Conservation (phyloP, 2,329 filamentous ascomycete genomes). For the Sporothrix brasiliensis region DNA sequence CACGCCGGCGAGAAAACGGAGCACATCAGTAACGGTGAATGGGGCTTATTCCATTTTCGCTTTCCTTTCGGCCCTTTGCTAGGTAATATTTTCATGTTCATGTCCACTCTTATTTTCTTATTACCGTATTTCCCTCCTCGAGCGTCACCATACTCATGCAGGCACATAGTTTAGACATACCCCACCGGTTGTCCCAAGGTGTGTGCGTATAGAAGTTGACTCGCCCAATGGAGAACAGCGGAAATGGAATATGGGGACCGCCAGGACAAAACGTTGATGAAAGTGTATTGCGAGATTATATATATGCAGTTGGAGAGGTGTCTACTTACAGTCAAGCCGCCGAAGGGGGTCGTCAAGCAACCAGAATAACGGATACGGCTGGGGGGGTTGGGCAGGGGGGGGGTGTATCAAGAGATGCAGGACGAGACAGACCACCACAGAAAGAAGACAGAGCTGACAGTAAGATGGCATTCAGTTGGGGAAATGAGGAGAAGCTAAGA, state of each 20-base stretch:
- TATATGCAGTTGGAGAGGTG: neutral
- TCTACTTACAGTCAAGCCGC: conserved; percentile 7
- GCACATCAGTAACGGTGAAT: neutral
- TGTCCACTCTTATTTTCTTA: neutral
- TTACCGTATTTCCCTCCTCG: neutral
- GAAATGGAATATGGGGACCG: conserved; percentile 6
- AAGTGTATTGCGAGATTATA: neutral
- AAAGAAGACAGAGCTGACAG: neutral
- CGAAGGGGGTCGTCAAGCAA: neutral
- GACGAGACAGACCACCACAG: neutral
- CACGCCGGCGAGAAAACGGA: neutral
- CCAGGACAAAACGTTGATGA: neutral
- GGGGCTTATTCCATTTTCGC: neutral
- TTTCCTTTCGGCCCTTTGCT: conserved; percentile 13
- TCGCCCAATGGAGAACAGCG: neutral
- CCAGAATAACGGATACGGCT: neutral
- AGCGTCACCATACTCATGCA: neutral
- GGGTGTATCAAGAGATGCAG: neutral
- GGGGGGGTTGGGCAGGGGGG: neutral
- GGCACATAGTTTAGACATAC: neutral
- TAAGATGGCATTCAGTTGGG: neutral
- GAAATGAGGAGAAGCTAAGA: neutral
- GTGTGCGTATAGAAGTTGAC: neutral
- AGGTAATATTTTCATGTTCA: neutral
- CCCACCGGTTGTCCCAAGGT: neutral